These are phyloP conservation scores for Styphnolobium japonicum DNA, from an alignment of 306 rosid genomes.

Conservation along the genomic window DNA sequence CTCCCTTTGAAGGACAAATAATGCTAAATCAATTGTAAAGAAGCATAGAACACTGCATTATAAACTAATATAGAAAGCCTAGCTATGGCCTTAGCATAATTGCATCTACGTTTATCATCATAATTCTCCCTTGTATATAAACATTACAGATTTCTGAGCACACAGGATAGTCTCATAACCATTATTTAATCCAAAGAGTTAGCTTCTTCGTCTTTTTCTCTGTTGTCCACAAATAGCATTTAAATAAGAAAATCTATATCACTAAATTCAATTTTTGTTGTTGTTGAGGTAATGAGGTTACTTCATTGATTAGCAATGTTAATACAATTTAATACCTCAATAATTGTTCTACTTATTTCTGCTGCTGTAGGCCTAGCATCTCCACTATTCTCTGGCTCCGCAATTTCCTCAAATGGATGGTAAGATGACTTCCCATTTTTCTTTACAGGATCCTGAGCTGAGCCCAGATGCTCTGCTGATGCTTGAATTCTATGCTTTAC, in stretches of 20 bases:
- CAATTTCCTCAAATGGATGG: conserved; percentile 88
- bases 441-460: conserved; percentile 70
- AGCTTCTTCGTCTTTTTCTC: neutral
- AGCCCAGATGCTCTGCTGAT: conserved; percentile 53
- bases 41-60: neutral
- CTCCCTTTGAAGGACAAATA: neutral
- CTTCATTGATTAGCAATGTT: conserved; percentile 16
- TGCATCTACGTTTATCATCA: conserved; percentile 7
- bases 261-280: neutral
- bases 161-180: neutral
- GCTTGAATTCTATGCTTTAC: conserved; percentile 63
- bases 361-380: conserved; percentile 72
- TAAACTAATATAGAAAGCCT: neutral
- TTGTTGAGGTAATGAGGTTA: too few relatives aligned
- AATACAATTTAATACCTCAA: conserved; percentile 61
- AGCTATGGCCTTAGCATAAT: neutral
- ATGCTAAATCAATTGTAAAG: neutral
- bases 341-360: conserved; percentile 80
- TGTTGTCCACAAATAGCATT: neutral
- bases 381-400: conserved; percentile 44
- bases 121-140: neutral
- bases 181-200: conserved; percentile 15
- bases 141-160: conserved; percentile 7
- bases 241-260: conserved; percentile 13
- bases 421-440: conserved; percentile 65